Percentiles rank a stretch among this genome's conserved stretches.
These are phyloP conservation scores for Grigorovia humatica DNA, from an alignment of 805 yeast species.

Conservation along the genomic window DNA sequence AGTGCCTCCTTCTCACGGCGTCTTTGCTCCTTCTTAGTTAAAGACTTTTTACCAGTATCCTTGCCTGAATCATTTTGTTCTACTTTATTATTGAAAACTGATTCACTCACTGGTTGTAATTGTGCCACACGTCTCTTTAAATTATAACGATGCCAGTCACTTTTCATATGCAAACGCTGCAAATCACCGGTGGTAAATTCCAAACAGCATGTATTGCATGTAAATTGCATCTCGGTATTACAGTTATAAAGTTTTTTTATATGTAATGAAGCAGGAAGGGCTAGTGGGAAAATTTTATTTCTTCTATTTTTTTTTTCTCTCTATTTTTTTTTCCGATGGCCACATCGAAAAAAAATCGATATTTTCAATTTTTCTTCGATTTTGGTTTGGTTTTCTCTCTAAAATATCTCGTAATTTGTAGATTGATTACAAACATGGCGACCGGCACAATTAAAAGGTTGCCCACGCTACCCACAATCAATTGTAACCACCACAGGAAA, in stretches of 20 bases:
- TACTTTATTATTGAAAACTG: slow-evolving; percentile 58
- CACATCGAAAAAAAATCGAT: not conserved
- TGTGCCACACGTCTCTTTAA: slow-evolving; percentile 88
- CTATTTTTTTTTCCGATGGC: not conserved
- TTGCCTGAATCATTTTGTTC: slow-evolving; percentile 6
- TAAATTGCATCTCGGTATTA: slow-evolving; percentile 24
- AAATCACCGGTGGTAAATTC: slow-evolving; percentile 64
- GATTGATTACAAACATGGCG: slow-evolving; percentile 38
- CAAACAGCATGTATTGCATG: slow-evolving; percentile 85
- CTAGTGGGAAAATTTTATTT: not conserved
- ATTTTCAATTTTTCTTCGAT: too few species aligned
- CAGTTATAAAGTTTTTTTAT: too few species aligned
- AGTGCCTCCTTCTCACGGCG: slow-evolving; percentile 35
- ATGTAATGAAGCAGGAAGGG: too few species aligned
- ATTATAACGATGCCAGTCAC: slow-evolving; percentile 97
- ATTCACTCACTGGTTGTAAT: slow-evolving; percentile 63
- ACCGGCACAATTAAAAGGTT: slow-evolving; percentile 49
- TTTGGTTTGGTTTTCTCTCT: not conserved
- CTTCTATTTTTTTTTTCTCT: not conserved
- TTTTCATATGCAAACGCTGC: slow-evolving; percentile 88
- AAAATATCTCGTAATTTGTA: slow-evolving; percentile 39
- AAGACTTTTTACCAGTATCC: slow-evolving; percentile 18
- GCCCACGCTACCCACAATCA: slow-evolving; percentile 37
- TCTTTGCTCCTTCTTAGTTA: slow-evolving; percentile 34
- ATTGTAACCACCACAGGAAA: slow-evolving; percentile 43